These are phyloP conservation scores for Paragyromitra xinjiangensis DNA, from an alignment of 495 filamentous ascomycete genomes.

Conservation along the genomic window DNA sequence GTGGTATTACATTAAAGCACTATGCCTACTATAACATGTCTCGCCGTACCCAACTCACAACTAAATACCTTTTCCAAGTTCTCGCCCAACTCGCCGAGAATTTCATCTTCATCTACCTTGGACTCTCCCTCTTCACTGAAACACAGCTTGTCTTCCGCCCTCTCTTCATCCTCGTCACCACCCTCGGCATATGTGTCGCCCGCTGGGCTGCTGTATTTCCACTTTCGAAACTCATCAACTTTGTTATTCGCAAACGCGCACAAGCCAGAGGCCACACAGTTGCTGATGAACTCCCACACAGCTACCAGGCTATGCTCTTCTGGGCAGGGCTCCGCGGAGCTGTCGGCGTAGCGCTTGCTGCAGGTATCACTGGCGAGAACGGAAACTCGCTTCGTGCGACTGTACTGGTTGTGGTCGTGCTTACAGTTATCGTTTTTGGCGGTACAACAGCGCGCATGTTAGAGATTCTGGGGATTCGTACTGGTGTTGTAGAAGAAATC, in stretches of 20 bases:
- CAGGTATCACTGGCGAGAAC: constrained; percentile 80
- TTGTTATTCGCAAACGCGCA: constrained; percentile 90
- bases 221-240: constrained; percentile 87
- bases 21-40: constrained; percentile 99
- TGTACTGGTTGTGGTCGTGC: constrained; percentile 93
- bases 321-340: constrained; percentile 97
- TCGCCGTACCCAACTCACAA: constrained; percentile 93
- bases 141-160: constrained; percentile 87
- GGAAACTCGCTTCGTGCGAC: constrained; percentile 83
- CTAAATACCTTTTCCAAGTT: constrained; percentile 96
- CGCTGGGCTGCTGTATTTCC: constrained; percentile 95
- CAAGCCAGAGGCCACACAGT: constrained; percentile 78
- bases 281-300: constrained; percentile 87
- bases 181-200: constrained; percentile 88
- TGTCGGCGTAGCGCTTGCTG: constrained; percentile 95
- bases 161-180: constrained; percentile 90
- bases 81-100: constrained; percentile 96
- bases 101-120: constrained; percentile 99
- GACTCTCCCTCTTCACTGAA: constrained; percentile 92
- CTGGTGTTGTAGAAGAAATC: constrained; percentile 93
- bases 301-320: constrained; percentile 96
- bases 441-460: constrained; percentile 99
- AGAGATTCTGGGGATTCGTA: constrained; percentile 92
- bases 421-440: constrained; percentile 98
- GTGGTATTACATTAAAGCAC: constrained; percentile 97